A percentile compares a stretch with the other conserved stretches of the same genome.
Conservation (phyloP, 1,284 basidiomycete species). For the Irpex rosettiformis region DNA sequence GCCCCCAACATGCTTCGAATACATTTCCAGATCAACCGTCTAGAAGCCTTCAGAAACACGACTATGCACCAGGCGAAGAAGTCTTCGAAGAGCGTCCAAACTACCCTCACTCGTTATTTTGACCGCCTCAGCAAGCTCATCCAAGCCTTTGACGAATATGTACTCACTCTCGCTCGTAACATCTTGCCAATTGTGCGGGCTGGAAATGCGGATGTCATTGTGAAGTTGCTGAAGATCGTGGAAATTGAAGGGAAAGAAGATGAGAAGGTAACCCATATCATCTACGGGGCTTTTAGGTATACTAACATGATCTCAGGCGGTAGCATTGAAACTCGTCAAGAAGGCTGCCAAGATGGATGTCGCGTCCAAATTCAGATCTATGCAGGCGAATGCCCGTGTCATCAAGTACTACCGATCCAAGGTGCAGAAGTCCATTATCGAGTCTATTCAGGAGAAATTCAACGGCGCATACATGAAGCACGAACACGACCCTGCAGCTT, state of each 20-base stretch:
- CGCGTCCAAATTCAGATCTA: constrained; percentile 85
- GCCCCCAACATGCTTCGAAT: constrained; percentile 87
- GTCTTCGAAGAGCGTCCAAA: constrained; percentile 65
- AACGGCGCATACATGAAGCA: constrained; percentile 64
- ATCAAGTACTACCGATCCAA: constrained; percentile 97
- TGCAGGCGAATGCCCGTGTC: constrained; percentile 89
- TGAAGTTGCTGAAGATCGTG: constrained; percentile 90
- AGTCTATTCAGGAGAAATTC: constrained; percentile 77
- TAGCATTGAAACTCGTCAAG: constrained; percentile 91
- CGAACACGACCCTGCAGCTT: constrained; percentile 63
- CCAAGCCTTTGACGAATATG: constrained; percentile 83
- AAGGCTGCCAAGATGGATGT: constrained; percentile 88
- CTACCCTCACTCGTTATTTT: constrained; percentile 78
- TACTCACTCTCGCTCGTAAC: constrained; percentile 75
- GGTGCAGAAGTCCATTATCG: constrained; percentile 77
- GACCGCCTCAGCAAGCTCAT: constrained; percentile 85
- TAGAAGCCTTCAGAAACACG: constrained; percentile 92
- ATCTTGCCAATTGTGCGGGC: constrained; percentile 80
- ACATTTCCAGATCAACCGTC: constrained; percentile 86
- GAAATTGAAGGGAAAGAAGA: constrained; percentile 93
- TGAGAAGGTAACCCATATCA: constrained; percentile 70
- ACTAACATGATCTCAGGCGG: constrained; percentile 50
- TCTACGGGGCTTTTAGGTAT: not conserved
- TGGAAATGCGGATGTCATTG: constrained; percentile 81
- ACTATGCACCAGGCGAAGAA: constrained; percentile 91